phyloP scores from a whole-genome alignment of 768 basidiomycete genomes.

The Suillus americanus region DNA sequence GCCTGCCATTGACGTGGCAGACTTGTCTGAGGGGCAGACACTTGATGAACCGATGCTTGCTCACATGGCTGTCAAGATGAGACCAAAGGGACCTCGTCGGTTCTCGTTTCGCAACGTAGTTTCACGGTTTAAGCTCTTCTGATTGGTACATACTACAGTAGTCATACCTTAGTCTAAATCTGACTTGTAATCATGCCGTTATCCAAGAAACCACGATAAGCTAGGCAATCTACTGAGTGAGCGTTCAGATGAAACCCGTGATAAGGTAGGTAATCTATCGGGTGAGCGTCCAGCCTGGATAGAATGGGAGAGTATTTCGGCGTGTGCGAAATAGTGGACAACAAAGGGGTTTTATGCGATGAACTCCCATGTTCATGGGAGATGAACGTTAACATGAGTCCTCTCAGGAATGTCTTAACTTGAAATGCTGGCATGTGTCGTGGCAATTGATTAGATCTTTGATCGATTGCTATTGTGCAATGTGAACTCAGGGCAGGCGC shows the following conservation, averaged over 20 bases:
- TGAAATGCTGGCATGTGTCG: neutral
- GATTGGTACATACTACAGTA: neutral
- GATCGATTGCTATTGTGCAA: conserved; percentile 8
- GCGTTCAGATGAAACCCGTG: neutral
- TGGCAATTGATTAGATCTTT: conserved; percentile 18
- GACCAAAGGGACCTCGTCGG: neutral
- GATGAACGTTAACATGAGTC: neutral
- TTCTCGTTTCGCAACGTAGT: conserved; percentile 1
- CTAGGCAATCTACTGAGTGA: neutral
- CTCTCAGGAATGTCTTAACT: neutral
- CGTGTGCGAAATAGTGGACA: conserved; percentile 11
- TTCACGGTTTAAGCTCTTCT: conserved; percentile 2
- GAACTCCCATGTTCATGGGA: conserved; percentile 22
- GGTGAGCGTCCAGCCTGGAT: neutral
- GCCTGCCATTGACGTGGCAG: conserved; percentile 43
- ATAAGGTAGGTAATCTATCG: neutral
- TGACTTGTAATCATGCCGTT: neutral
- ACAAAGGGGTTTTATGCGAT: conserved; percentile 5
- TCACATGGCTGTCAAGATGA: neutral
- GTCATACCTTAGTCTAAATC: neutral
- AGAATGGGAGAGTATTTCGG: neutral
- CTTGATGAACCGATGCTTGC: neutral
- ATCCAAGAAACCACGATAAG: neutral
- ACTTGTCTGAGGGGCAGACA: conserved; percentile 38
- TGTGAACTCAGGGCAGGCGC: conserved; percentile 35